Evolutionary conservation across 805 yeast species (phyloP), one percentile per base, ranked within the genome.

Genomic region (Ogataea chonburiensis): DNA sequence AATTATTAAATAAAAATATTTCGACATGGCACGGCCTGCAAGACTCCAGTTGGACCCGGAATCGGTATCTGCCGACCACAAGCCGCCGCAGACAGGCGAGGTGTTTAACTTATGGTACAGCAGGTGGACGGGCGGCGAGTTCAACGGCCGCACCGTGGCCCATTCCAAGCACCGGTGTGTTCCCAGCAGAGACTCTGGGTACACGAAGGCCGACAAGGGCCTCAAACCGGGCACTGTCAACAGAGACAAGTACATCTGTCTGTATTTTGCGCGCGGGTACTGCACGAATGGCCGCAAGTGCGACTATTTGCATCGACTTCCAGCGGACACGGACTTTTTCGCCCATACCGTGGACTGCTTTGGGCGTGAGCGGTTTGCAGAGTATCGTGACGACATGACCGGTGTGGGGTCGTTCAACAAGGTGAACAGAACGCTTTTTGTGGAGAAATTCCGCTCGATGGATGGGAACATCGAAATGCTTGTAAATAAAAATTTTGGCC

Each of bases 361-460:
- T 67, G 98, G 97, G 2, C 66, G 98, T 41, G 95, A 86, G 53
- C 86, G 84, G 58, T 82, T 82, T 45, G 68, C 83, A 1, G 83
- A 78, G 31, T 86, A 86, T 52, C 66, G 88, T 47, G 96, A 91
- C 47, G 98, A 91, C 60, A 88, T 88, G 96, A 78, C 83, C 18
- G 98, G 98, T 21, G 81, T 88, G 3, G 98, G 98, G 0, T 79
- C 86, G 16, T 79, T 91, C 55, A 69, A 73, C 47, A 63, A 68
- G 23, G 66, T 67, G n/a, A 89, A 88, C 55, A 63, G 79, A 35
- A 87, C 96, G 0, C 57, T 91, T 2, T 89, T 81, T 54, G 74
- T 91, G 2, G 93, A 94, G 9, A 57, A 66, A 24, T 77, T 76
- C 46, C 68, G 56, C 13, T 73, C 58, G 24, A 58, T 66, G 53